Conservation (phyloP, 108 stramenopile genomes). For the Cylindrotheca fusiformis region DNA sequence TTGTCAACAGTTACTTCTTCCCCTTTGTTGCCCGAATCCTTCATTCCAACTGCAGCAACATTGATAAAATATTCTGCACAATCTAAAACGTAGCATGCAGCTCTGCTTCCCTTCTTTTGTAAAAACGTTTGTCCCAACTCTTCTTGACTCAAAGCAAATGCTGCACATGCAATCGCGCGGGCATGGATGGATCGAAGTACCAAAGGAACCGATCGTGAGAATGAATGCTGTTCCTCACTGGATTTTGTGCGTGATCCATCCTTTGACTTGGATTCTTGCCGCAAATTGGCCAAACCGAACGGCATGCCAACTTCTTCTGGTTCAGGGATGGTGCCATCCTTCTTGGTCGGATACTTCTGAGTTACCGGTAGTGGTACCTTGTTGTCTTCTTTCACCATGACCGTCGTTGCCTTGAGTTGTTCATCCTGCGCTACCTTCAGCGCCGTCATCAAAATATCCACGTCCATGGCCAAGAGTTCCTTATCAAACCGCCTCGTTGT, state of each 20-base stretch:
- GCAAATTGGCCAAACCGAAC: slow-evolving; percentile 76
- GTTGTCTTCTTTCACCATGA: slow-evolving; percentile 67
- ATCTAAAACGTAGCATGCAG: slow-evolving; percentile 84
- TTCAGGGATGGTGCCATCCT: slow-evolving; percentile 52
- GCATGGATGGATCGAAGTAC: slow-evolving; percentile 86
- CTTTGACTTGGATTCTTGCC: slow-evolving; percentile 35
- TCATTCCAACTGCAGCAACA: slow-evolving; percentile 85
- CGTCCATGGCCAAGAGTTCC: slow-evolving; percentile 83
- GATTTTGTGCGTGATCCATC: slow-evolving; percentile 29
- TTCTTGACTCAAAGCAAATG: slow-evolving; percentile 83
- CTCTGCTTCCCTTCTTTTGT: slow-evolving; percentile 68
- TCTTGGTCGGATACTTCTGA: slow-evolving; percentile 51
- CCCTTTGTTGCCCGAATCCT: slow-evolving; percentile 62
- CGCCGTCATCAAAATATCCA: slow-evolving; percentile 82
- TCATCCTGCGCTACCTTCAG: slow-evolving; percentile 89
- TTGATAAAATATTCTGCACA: slow-evolving; percentile 85
- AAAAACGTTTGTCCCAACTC: slow-evolving; percentile 88
- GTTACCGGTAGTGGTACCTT: slow-evolving; percentile 62
- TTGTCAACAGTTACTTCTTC: slow-evolving; percentile 84
- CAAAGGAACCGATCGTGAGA: slow-evolving; percentile 75
- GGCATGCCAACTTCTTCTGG: slow-evolving; percentile 80
- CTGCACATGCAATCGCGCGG: slow-evolving; percentile 77
- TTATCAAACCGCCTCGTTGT: slow-evolving; percentile 78
- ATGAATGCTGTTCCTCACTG: slow-evolving; percentile 68
- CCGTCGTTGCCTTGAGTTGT: slow-evolving; percentile 74